Evolutionary conservation across 441 rosid species (phyloP).

Genomic region (Adansonia gregorii): DNA sequence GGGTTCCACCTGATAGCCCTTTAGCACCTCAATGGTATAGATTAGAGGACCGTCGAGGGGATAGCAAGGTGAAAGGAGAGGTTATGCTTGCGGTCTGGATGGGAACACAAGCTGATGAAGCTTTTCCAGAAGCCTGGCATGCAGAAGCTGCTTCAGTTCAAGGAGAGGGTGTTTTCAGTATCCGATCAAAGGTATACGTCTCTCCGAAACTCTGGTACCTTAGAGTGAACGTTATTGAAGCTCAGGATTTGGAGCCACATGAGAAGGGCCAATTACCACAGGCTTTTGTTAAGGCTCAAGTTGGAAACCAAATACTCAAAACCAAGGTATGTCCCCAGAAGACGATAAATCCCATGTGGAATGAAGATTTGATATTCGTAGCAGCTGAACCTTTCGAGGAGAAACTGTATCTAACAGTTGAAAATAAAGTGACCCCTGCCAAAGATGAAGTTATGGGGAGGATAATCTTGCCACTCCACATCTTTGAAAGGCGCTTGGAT

Average conservation of each 20-base stretch:
- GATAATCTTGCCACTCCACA: conserved; percentile 43
- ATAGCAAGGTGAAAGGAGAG: conserved; percentile 56
- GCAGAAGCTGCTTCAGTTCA: conserved; percentile 62
- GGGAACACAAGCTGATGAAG: conserved; percentile 77
- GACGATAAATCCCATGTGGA: conserved; percentile 61
- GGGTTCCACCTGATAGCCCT: conserved; percentile 79
- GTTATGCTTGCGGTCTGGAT: conserved; percentile 79
- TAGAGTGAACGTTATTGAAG: conserved; percentile 64
- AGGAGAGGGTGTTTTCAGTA: conserved; percentile 64
- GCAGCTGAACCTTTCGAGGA: conserved; percentile 78
- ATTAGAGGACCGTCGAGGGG: conserved; percentile 49
- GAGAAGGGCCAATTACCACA: conserved; percentile 57
- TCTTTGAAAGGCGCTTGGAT: conserved; percentile 61
- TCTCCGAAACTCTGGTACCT: conserved; percentile 75
- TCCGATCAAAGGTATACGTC: conserved; percentile 66
- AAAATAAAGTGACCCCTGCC: conserved; percentile 48
- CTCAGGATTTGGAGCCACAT: conserved; percentile 59
- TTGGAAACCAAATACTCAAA: conserved; percentile 64
- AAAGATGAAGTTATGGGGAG: conserved; percentile 66
- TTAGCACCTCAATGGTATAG: conserved; percentile 78
- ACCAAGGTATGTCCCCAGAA: conserved; percentile 56
- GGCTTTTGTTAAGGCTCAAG: conserved; percentile 58
- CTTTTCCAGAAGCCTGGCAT: conserved; percentile 75
- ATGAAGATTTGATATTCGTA: conserved; percentile 69
- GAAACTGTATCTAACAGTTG: conserved; percentile 51